These are phyloP conservation scores for Allium sativum DNA, from an alignment of 106 monocot species.

Conservation along the genomic window DNA sequence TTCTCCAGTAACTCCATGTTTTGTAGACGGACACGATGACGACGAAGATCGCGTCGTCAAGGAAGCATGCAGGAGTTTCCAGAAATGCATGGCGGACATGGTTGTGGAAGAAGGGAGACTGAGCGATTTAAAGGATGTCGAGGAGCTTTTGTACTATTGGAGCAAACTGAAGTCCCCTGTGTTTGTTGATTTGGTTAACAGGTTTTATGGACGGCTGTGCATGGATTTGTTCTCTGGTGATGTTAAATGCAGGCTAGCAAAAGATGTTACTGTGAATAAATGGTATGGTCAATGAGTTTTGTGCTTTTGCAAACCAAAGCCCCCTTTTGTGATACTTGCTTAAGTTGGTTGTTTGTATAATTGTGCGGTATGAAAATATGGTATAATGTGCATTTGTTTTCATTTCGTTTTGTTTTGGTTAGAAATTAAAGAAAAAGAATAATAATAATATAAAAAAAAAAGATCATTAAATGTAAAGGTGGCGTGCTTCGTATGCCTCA, in stretches of 20 bases:
- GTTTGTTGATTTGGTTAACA: conserved; percentile 46
- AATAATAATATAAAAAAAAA: too few species aligned
- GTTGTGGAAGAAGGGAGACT: conserved; percentile 60
- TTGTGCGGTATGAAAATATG: too few species aligned
- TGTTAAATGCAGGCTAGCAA: not conserved
- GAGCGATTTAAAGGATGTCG: conserved; percentile 60
- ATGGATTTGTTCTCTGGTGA: conserved; percentile 46
- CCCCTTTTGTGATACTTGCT: too few species aligned
- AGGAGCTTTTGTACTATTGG: conserved; percentile 71
- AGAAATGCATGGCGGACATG: conserved; percentile 64
- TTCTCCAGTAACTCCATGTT: conserved; percentile 16
- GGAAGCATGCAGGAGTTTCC: conserved; percentile 53
- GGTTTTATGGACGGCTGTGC: conserved; percentile 73
- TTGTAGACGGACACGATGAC: conserved; percentile 1
- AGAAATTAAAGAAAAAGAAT: too few species aligned
- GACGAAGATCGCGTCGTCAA: conserved; percentile 12
- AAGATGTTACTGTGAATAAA: conserved; percentile 1
- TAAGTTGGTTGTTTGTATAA: too few species aligned
- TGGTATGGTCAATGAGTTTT: too few species aligned
- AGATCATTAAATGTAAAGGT: too few species aligned
- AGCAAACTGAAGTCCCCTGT: conserved; percentile 44
- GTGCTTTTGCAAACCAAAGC: too few species aligned
- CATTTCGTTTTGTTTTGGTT: too few species aligned
- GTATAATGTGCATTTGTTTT: too few species aligned
- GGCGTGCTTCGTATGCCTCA: too few species aligned